Evolutionary conservation across 352 stramenopile genomes (phyloP), one percentile per base, ranked within the genome.

Genomic region (Phytophthora palmivora): DNA sequence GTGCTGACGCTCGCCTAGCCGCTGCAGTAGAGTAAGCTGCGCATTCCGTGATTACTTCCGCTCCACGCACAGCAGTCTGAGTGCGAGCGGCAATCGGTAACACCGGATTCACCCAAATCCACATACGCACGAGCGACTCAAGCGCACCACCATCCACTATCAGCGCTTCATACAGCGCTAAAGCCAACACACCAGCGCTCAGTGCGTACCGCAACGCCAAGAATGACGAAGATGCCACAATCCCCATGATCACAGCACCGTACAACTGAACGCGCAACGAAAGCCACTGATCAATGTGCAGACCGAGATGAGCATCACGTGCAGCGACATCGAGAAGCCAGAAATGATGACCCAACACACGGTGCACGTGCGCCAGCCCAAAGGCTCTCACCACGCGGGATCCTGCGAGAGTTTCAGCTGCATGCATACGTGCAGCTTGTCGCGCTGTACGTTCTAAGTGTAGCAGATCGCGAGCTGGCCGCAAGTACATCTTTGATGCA

Each of bases 161-260:
- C 12, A 96, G 67, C 24, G 77, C 81, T 85, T 97, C 98, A 52
- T 95, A 91, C 39, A 99, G 84, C 3, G 97, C 77, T 21, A 98
- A 72, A 2, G 82, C 95, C 18, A 93, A 74, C n/a, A 98, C 39
- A 2, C 92, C 88, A 12, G 88, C 71, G 16, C 72, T 85, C 37
- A 90, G 47, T 3, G 59, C 61, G 30, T 77, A 30, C 36, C 70
- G 80, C 42, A 90, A 36, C 9, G 61, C 24, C 15, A 87, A 70
- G 56, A 57, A 75, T 58, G 3, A 67, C 32, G n/a, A 77, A 55
- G 38, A 74, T 65, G 47, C 84, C 33, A 63, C 89, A 38, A 76
- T 51, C 15, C 57, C 79, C 5, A 89, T 71, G 28, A 94, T 70
- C 14, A 91, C 54, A 24, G 70, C 65, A 16, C 84, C 78, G 45